Percentiles rank a stretch among this genome's conserved stretches.
These are phyloP conservation scores for Hypholoma fasciculare DNA, from an alignment of 768 basidiomycete genomes.

Conservation along the genomic window DNA sequence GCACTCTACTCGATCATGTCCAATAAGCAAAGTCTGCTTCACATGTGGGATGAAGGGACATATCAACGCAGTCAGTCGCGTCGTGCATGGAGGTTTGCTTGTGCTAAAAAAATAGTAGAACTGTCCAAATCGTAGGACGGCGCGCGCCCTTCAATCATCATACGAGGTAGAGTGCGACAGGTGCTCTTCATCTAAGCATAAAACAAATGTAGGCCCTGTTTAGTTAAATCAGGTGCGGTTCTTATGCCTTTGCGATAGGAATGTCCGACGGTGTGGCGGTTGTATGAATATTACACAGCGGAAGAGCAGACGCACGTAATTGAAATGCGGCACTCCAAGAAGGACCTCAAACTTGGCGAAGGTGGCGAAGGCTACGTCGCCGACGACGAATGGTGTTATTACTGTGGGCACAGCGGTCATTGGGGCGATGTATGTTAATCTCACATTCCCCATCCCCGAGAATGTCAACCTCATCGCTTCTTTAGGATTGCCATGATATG, in stretches of 20 bases:
- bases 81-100: background rate
- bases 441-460: background rate
- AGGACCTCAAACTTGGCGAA: conserved; percentile 51
- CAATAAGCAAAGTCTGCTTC: conserved; percentile 79
- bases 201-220: conserved; percentile 51
- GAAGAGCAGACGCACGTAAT: conserved; percentile 49
- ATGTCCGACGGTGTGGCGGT: conserved; percentile 81
- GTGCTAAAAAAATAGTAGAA: conserved; percentile 38
- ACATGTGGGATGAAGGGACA: conserved; percentile 86
- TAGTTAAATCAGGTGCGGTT: background rate
- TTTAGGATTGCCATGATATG: conserved; percentile 61
- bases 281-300: conserved; percentile 71
- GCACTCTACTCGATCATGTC: conserved; percentile 75
- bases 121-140: conserved; percentile 64
- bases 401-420: conserved; percentile 73
- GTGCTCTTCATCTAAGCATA: conserved; percentile 66
- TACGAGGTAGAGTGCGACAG: conserved; percentile 59
- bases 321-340: conserved; percentile 47
- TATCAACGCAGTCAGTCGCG: conserved; percentile 55
- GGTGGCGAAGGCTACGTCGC: conserved; percentile 83
- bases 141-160: conserved; percentile 20
- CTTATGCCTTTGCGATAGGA: conserved; percentile 44
- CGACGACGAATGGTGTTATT: conserved; percentile 78
- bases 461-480: background rate
- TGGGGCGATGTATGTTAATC: conserved; percentile 69